Evolutionary conservation across 495 filamentous ascomycete species (phyloP).

Genomic region (Podospora sp.): DNA sequence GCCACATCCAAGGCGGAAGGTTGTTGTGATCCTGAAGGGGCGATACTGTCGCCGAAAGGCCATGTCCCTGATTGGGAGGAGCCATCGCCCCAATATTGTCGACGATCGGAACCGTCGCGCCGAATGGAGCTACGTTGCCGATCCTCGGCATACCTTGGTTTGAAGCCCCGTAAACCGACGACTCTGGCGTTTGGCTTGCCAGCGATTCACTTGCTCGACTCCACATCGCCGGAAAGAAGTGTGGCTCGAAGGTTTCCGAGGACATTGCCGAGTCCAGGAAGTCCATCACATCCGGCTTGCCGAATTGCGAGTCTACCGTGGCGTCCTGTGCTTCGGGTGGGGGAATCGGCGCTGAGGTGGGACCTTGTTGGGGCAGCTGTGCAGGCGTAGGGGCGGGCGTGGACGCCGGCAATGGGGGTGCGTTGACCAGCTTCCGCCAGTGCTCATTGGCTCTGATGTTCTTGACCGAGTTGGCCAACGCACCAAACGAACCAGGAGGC

Average conservation of each 20-base stretch:
- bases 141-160: neutral
- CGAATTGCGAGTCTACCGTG: neutral
- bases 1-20: conserved; percentile 51
- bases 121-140: neutral
- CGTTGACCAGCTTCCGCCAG: conserved; percentile 51
- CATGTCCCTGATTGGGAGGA: neutral
- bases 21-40: conserved; percentile 32
- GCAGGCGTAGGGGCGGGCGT: neutral
- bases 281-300: conserved; percentile 7
- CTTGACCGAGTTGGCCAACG: conserved; percentile 42
- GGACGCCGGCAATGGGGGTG: conserved; percentile 28
- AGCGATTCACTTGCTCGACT: neutral
- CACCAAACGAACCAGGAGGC: conserved; percentile 41
- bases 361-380: neutral
- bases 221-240: neutral
- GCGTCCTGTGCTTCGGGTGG: neutral
- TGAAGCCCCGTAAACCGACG: neutral
- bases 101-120: neutral
- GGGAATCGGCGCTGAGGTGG: neutral
- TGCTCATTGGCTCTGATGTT: conserved; percentile 41
- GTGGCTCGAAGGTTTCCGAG: neutral
- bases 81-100: neutral
- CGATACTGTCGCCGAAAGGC: neutral
- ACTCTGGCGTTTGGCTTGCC: neutral
- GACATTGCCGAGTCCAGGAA: conserved; percentile 1